Evolutionary conservation across 768 basidiomycete genomes (phyloP).

Genomic region (Psilocybe sp.): DNA sequence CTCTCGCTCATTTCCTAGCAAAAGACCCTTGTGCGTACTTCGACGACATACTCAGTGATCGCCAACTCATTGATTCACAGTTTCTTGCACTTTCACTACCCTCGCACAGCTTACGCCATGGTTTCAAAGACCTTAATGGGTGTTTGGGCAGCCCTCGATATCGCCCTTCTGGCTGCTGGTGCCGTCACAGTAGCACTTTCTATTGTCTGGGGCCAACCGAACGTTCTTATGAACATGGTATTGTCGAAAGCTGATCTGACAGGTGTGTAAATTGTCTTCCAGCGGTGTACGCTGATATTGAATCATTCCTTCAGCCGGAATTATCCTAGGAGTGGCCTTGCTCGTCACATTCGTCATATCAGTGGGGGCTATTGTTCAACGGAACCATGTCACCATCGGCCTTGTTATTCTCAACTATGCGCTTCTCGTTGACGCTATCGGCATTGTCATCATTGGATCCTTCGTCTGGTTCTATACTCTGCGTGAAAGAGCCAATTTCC

Average conservation of each 20-base stretch:
- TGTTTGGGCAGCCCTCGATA: slow-evolving; percentile 70
- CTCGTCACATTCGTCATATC: slow-evolving; percentile 70
- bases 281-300: not conserved
- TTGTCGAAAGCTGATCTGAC: slow-evolving; percentile 55
- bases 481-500: slow-evolving; percentile 66
- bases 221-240: slow-evolving; percentile 74
- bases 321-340: slow-evolving; percentile 63
- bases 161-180: slow-evolving; percentile 70
- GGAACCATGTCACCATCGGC: slow-evolving; percentile 64
- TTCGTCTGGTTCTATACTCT: slow-evolving; percentile 84
- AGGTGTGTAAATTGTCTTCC: slow-evolving; percentile 39
- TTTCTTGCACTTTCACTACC: slow-evolving; percentile 7
- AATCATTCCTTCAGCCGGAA: slow-evolving; percentile 51
- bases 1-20: slow-evolving; percentile 41
- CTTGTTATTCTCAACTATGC: slow-evolving; percentile 77
- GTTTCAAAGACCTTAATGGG: slow-evolving; percentile 68
- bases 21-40: slow-evolving; percentile 14
- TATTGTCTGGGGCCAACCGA: slow-evolving; percentile 64
- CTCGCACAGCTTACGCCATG: slow-evolving; percentile 43
- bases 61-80: slow-evolving; percentile 1
- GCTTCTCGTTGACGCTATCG: slow-evolving; percentile 61
- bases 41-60: not conserved
- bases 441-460: slow-evolving; percentile 62
- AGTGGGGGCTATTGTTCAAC: slow-evolving; percentile 66
- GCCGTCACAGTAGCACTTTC: slow-evolving; percentile 63